These are phyloP conservation scores for Apostasia shenzhenica DNA, from an alignment of 106 monocot genomes.

Conservation along the genomic window DNA sequence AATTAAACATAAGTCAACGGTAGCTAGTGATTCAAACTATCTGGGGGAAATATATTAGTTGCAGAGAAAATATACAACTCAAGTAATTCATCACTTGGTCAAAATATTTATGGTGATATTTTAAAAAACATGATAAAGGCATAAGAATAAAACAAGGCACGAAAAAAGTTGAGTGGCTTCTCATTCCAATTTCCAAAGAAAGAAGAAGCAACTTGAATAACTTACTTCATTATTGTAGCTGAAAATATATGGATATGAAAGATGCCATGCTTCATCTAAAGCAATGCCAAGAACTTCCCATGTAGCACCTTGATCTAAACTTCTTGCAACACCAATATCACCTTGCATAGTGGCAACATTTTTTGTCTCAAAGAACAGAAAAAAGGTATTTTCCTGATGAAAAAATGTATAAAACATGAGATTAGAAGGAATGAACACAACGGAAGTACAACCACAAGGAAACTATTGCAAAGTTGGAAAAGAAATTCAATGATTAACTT, in stretches of 20 bases:
- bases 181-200: background rate
- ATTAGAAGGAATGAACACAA: no score
- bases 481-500: no score
- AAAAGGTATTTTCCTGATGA: slow-evolving; percentile 31
- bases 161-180: background rate
- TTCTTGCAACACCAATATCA: slow-evolving; percentile 55
- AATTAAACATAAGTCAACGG: no score
- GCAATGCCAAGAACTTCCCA: slow-evolving; percentile 64
- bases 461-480: no score
- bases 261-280: slow-evolving; percentile 51
- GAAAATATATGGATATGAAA: slow-evolving; percentile 52
- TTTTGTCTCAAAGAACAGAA: slow-evolving; percentile 59
- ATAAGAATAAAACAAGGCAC: background rate
- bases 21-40: no score
- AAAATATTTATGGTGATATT: no score
- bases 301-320: slow-evolving; percentile 41
- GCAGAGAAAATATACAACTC: no score
- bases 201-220: background rate
- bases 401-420: background rate
- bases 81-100: no score
- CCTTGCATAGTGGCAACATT: slow-evolving; percentile 34
- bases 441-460: no score
- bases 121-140: no score
- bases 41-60: no score
- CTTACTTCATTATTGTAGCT: slow-evolving; percentile 20